Conservation (phyloP, 2,329 filamentous ascomycete genomes). For the Monilinia fructicola region DNA sequence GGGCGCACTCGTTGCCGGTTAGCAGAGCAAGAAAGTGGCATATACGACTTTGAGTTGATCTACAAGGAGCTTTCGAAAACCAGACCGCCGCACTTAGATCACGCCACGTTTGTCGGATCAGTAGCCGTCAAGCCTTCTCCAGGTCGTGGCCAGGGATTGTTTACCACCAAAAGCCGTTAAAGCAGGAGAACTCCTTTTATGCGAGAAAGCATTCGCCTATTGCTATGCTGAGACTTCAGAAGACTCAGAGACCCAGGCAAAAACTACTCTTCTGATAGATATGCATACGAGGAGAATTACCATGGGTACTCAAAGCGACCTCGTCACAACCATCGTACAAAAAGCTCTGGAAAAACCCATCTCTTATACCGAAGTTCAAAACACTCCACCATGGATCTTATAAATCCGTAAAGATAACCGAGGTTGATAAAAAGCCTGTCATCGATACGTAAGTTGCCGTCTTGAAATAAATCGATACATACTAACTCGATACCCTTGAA, state of each 20-base stretch:
- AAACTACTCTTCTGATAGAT: constrained; percentile 20
- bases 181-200: constrained; percentile 28
- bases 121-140: constrained; percentile 22
- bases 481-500: constrained; percentile 1
- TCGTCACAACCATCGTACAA: constrained; percentile 23
- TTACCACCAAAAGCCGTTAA: constrained; percentile 26
- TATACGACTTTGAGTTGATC: constrained; percentile 27
- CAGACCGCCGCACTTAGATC: constrained; percentile 24
- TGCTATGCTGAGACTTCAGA: constrained; percentile 17
- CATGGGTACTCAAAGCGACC: constrained; percentile 20
- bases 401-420: not conserved
- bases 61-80: constrained; percentile 24
- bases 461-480: not conserved
- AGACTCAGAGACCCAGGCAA: not conserved
- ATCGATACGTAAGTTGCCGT: constrained; percentile 26
- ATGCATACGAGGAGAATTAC: constrained; percentile 17
- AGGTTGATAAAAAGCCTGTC: constrained; percentile 22
- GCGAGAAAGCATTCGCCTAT: constrained; percentile 30
- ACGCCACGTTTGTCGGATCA: constrained; percentile 27
- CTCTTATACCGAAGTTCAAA: constrained; percentile 23
- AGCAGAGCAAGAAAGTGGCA: constrained; percentile 26
- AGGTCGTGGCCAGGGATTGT: constrained; percentile 23
- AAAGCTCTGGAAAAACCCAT: constrained; percentile 24
- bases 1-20: constrained; percentile 23
- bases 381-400: constrained; percentile 26